Percentiles rank a stretch among this genome's conserved stretches.
Conservation (phyloP, 306 rosid species). For the Lotus japonicus region DNA sequence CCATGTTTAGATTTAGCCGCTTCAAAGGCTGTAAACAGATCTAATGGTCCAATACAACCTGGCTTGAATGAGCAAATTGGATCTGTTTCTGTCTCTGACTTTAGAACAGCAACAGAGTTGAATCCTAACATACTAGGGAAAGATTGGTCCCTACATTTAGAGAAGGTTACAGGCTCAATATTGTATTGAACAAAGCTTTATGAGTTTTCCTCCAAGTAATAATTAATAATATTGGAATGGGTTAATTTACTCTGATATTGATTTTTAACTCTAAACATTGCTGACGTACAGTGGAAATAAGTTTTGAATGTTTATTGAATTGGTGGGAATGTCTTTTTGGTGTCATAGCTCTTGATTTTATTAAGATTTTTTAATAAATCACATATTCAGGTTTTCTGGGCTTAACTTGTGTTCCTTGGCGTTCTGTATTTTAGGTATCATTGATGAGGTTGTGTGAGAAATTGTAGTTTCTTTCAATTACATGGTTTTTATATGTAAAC, state of each 20-base stretch:
- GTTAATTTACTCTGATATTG: conserved; percentile 20
- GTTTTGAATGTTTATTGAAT: conserved; percentile 22
- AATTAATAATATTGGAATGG: conserved; percentile 6
- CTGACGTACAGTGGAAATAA: conserved; percentile 22
- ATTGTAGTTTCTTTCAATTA: neutral
- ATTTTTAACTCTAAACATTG: conserved; percentile 18
- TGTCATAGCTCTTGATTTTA: conserved; percentile 21
- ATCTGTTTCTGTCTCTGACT: conserved; percentile 35
- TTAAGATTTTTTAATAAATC: conserved; percentile 19
- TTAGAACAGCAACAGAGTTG: conserved; percentile 50
- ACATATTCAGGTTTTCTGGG: neutral
- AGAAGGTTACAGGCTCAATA: conserved; percentile 32
- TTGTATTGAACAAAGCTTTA: conserved; percentile 14
- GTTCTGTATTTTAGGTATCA: neutral
- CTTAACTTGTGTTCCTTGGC: neutral
- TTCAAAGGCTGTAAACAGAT: conserved; percentile 30
- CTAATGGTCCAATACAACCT: conserved; percentile 18
- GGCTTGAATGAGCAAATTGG: conserved; percentile 26
- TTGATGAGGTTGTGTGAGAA: neutral
- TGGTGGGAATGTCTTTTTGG: conserved; percentile 23
- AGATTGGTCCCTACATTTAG: conserved; percentile 55
- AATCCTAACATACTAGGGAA: conserved; percentile 53
- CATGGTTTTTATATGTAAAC: too few species aligned
- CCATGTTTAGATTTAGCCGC: conserved; percentile 51
- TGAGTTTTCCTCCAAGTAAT: conserved; percentile 17